Evolutionary conservation across 768 basidiomycete genomes (phyloP).

Genomic region (Tricholoma sp.): DNA sequence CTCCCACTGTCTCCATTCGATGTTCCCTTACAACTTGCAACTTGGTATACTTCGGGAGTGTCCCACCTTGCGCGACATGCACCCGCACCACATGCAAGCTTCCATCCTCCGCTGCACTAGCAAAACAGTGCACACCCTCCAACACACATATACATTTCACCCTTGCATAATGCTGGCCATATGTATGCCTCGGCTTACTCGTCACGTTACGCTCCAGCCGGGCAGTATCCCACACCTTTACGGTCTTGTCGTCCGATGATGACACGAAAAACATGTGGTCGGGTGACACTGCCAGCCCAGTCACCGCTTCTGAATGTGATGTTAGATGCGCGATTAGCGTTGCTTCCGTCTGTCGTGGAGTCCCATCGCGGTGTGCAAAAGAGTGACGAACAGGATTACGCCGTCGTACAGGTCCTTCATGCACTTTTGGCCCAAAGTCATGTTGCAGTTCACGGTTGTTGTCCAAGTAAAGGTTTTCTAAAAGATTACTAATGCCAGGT

Average conservation of each 20-base stretch:
- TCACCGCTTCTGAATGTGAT: conserved; percentile 78
- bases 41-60: conserved; percentile 80
- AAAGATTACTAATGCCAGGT: conserved; percentile 78
- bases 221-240: conserved; percentile 90
- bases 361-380: conserved; percentile 62
- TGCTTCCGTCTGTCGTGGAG: conserved; percentile 60
- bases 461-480: conserved; percentile 88
- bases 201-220: conserved; percentile 93
- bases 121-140: conserved; percentile 86
- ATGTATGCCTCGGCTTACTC: conserved; percentile 71
- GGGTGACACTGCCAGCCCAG: conserved; percentile 80
- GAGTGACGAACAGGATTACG: conserved; percentile 68
- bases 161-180: conserved; percentile 54
- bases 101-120: conserved; percentile 80
- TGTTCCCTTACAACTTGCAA: conserved; percentile 80
- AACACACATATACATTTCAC: conserved; percentile 72
- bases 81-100: conserved; percentile 82
- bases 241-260: conserved; percentile 88
- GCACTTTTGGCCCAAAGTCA: conserved; percentile 88
- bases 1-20: conserved; percentile 62
- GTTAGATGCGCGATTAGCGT: conserved; percentile 79
- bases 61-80: conserved; percentile 59
- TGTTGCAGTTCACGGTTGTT: conserved; percentile 79
- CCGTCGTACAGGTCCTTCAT: conserved; percentile 75
- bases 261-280: conserved; percentile 96